Base-by-base conservation (phyloP, 2,329 filamentous ascomycete species). In the Aspergillus amoenus region DNA sequence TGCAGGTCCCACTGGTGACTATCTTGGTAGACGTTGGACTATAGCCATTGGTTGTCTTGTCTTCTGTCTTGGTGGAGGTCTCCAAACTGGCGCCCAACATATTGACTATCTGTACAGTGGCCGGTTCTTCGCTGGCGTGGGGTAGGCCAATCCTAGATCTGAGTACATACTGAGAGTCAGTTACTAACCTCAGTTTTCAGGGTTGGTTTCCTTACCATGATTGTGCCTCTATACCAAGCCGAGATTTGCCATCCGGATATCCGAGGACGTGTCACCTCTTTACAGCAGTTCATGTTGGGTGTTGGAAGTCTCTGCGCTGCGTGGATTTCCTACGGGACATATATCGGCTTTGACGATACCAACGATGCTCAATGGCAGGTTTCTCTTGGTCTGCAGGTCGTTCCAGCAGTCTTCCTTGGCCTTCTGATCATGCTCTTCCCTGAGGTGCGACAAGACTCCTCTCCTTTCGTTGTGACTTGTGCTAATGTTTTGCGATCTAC, bases 221-320 rank as follows among this genome's bases (percentile, higher is more conserved):
- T 87, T 60, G 78, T 88, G 39, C 85, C 89, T 2, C 73, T 93
- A 0, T 93, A 92, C 70, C 90, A 93, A 69, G 89, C 88, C 21
- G 90, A 94, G 68, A 81, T 93, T 22, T 86, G 88, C 3, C 90
- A 93, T 69, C 90, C 90, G 1, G 83, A 82, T 57, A 93, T 93
- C 66, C 84, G 90, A 70, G 90, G 90, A 12, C 80, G 86, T 61
- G 82, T 94, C 32, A 92, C 89, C 0, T 83, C 85, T 30, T 78
- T 93, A 3, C 90, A 93, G 71, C 90, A 93, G 66, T 92, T 93
- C 68, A 93, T 93, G 89, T 72, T 93, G 51, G 90, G 89, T 1
- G 83, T 93, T 27, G 90, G 90, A 56, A 79, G 88, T 15, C 81
- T 94, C 2, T 76, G 86, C 15, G 90, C 90, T 0, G 81, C 85